phyloP scores from a whole-genome alignment of 2,329 filamentous ascomycete species.

The Ophiostoma fasciatum region DNA sequence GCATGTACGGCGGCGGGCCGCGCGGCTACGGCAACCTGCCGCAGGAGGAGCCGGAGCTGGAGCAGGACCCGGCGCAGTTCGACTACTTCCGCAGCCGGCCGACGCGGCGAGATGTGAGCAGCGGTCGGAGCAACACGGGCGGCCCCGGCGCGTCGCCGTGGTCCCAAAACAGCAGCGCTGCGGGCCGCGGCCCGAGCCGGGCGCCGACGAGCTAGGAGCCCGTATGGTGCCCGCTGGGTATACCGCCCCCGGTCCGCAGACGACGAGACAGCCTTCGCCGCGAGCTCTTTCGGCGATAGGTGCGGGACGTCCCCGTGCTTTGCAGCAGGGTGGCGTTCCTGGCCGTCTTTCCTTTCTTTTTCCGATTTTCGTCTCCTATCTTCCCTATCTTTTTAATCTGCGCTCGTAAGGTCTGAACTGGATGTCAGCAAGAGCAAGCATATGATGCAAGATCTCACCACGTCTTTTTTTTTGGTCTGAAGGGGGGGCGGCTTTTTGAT shows the following conservation, averaged over 20 bases:
- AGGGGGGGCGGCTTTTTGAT: background rate
- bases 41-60: slow-evolving; percentile 30
- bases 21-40: slow-evolving; percentile 45
- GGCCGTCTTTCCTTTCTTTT: background rate
- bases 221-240: background rate
- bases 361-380: background rate
- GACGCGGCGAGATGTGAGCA: slow-evolving; percentile 6
- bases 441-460: background rate
- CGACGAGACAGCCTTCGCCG: slow-evolving; percentile 6
- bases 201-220: slow-evolving; percentile 9
- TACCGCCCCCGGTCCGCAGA: background rate
- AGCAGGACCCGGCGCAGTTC: slow-evolving; percentile 33
- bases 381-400: background rate
- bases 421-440: slow-evolving; percentile 5
- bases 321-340: too few species aligned
- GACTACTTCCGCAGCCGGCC: slow-evolving; percentile 38
- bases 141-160: background rate
- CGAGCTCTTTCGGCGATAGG: slow-evolving; percentile 2
- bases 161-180: slow-evolving; percentile 6
- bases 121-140: slow-evolving; percentile 2
- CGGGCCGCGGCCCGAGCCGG: slow-evolving; percentile 2
- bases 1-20: slow-evolving; percentile 42
- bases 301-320: too few species aligned
- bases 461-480: background rate
- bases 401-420: slow-evolving; percentile 5